Base-by-base conservation (phyloP, 495 filamentous ascomycete genomes). In the Penicillium simplicissimum region DNA sequence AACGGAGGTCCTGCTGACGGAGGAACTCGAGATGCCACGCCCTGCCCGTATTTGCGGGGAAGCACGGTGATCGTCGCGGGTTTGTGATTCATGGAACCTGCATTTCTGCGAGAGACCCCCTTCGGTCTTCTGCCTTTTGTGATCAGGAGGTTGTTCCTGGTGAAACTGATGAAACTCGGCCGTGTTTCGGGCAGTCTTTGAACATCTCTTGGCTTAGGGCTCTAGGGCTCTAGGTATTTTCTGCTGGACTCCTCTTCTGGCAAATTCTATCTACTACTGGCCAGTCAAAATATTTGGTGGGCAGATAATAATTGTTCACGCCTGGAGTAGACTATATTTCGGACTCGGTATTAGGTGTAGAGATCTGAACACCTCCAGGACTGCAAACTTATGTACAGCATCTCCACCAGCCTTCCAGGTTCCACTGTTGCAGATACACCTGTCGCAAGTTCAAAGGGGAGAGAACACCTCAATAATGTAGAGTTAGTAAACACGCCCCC, bases 11-110 rank as follows among this genome's bases (percentile, higher is more conserved):
- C 25, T 40, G 51, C 28, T 52, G 31, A 57, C 33, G 62, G 55
- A 17, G 42, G 42, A 45, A 45, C 3, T 45, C 59, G 55, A 65
- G 56, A 59, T 23, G 23, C 23, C 47, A 52, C 21, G 33, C 35
- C 15, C 52, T 42, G 31, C 19, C 25, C 34, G 21, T 25, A 53
- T 48, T 11, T 57, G 58, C 54, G 58, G 54, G 48, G 55, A 54
- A 14, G 15, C 28, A 45, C 38, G 25, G n/a, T 10, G 45, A 58
- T 58, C 40, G 25, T 23, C 49, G 36, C 42, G 59, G 49, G 21
- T 38, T 37, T 61, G 36, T 64, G 61, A 64, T 67, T 67, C 64
- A 67, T 60, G 64, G 64, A 67, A 58, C 21, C 33, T 54, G 19
- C 25, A 51, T 54, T 49, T 52, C 19, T 57, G 56, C 59, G 55